Conservation (phyloP, 805 yeast species). For the Zygosaccharomyces siamensis region DNA sequence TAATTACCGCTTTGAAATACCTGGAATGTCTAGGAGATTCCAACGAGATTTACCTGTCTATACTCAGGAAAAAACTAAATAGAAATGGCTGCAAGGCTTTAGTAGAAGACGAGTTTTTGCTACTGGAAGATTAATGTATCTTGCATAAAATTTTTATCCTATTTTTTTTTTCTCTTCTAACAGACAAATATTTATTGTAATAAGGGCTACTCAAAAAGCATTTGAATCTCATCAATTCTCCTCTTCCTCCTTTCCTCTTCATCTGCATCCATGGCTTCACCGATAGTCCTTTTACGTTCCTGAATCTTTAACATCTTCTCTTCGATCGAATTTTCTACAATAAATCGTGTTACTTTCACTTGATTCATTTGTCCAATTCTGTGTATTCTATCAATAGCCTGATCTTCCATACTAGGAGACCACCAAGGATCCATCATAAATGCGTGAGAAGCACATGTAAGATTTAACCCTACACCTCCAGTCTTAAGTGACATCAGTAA, state of each 20-base stretch:
- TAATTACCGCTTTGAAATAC: slow-evolving; percentile 52
- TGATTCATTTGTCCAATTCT: slow-evolving; percentile 77
- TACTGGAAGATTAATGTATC: slow-evolving; percentile 20
- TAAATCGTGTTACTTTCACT: slow-evolving; percentile 75
- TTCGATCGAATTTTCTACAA: slow-evolving; percentile 78
- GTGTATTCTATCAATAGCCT: slow-evolving; percentile 87
- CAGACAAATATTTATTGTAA: not conserved
- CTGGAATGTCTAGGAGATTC: slow-evolving; percentile 43
- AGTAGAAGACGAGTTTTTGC: slow-evolving; percentile 26
- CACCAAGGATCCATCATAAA: slow-evolving; percentile 97
- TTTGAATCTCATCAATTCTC: slow-evolving; percentile 67
- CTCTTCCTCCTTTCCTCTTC: slow-evolving; percentile 69
- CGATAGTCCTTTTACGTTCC: slow-evolving; percentile 72
- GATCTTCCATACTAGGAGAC: slow-evolving; percentile 89
- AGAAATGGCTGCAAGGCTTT: slow-evolving; percentile 8
- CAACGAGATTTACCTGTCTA: slow-evolving; percentile 18
- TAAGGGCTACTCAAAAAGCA: slow-evolving; percentile 45
- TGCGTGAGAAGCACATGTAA: slow-evolving; percentile 80
- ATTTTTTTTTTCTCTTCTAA: not conserved
- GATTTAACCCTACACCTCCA: slow-evolving; percentile 89
- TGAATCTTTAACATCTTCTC: slow-evolving; percentile 85
- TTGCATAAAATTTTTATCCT: not conserved
- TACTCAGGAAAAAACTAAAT: slow-evolving; percentile 19
- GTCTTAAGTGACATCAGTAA: slow-evolving; percentile 77
- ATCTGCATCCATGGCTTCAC: slow-evolving; percentile 72